phyloP scores from a whole-genome alignment of 1,139 yeast genomes.

The Saccharomyces hybrid region DNA sequence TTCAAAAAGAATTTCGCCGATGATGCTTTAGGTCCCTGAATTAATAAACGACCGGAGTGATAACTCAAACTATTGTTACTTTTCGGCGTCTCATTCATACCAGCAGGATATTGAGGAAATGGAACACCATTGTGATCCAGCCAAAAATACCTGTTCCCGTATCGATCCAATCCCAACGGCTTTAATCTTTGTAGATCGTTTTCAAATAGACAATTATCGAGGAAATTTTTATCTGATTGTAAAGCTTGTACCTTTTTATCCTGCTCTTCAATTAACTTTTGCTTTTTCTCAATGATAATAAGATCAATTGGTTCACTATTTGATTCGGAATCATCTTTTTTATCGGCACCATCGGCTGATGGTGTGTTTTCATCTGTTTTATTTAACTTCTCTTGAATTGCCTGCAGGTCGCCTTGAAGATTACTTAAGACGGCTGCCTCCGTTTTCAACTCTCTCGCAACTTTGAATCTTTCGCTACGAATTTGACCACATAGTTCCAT shows the following conservation, averaged over 20 bases:
- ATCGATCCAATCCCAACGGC: conserved; percentile 74
- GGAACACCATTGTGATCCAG: conserved; percentile 82
- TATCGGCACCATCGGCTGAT: conserved; percentile 18
- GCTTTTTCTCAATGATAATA: conserved; percentile 36
- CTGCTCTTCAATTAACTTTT: conserved; percentile 9
- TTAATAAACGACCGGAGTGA: conserved; percentile 79
- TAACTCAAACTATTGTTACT: conserved; percentile 29
- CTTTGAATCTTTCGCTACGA: conserved; percentile 29
- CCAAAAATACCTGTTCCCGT: conserved; percentile 91
- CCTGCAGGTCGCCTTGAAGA: conserved; percentile 4
- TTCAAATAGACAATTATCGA: conserved; percentile 54
- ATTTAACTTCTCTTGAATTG: conserved; percentile 4
- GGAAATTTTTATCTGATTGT: conserved; percentile 40
- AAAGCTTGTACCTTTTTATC: conserved; percentile 35
- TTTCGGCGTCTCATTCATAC: conserved; percentile 43
- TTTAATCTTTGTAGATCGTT: conserved; percentile 73
- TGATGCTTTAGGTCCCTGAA: conserved; percentile 79
- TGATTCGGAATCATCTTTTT: conserved; percentile 1
- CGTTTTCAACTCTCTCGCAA: conserved; percentile 21
- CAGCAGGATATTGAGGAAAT: conserved; percentile 60
- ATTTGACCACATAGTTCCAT: conserved; percentile 29
- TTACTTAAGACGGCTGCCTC: conserved; percentile 10
- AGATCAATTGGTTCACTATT: conserved; percentile 1
- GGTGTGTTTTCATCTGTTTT: conserved; percentile 30
- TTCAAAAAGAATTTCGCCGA: conserved; percentile 44